Evolutionary conservation across 441 rosid genomes (phyloP), one percentile per base, ranked within the genome.

Genomic region (Pelargonium cotyledonis): DNA sequence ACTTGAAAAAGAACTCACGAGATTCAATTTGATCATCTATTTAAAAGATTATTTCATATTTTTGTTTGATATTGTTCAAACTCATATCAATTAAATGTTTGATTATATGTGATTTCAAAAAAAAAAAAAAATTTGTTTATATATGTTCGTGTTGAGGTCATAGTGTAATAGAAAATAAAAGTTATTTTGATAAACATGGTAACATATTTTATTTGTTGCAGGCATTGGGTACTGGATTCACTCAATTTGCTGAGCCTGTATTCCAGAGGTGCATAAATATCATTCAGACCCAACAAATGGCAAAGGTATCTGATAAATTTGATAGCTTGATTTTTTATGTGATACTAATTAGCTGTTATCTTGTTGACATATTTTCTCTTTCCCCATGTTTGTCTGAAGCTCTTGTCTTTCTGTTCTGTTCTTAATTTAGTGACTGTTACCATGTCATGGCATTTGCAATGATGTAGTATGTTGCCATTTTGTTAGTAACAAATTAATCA

Each of bases 201-300:
- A 26, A 26, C 31, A 26, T 26, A 26, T 26, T 26, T 26, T 72
- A 57, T 71, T 78, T 79, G 10, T 78, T 83, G 67, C 95, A 95
- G 99, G 96, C 98, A 57, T 82, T 95, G 75, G 91, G 98, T 63
- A 72, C 86, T 5, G 96, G 90, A 66, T 91, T 95, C 79, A 79
- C 85, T 79, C 96, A 88, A 76, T 95, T 91, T 85, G 92, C 97
- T 38, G 89, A 86, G 79, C 98, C 97, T 78, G 97, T 95, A 62
- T 95, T 85, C 73, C 92, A 87, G 76, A 90, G 98, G 83, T 91
- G 96, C 88, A 85, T 89, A 74, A 78, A 77, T 79, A 87, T 95
- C 82, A 85, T 95, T 70, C 91, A 80, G 77, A 71, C 78, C 68
- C 99, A 95, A 71, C 98, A 83, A 67, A 60, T 84, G 78, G 95